Base-by-base conservation (phyloP, 257 asterid species). In the Solanum ossicruentum region DNA sequence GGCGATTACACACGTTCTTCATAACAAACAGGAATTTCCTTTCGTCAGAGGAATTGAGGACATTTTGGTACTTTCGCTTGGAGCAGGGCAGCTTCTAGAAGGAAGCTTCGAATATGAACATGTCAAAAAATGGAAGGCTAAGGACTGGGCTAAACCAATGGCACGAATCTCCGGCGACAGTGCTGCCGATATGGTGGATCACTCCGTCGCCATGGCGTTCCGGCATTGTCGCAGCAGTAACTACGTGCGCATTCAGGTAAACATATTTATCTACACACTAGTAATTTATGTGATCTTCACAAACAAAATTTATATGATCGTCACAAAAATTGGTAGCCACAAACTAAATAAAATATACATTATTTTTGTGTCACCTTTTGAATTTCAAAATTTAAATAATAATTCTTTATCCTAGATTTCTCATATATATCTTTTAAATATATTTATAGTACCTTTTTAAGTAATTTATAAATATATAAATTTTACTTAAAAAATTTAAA, bases 11-110 rank as follows among this genome's bases (percentile, higher is more conserved):
- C 99, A 97, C 88, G 99, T 97, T 80, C 92, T 97, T 80, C 98
- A 97, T 51, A 97, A 97, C 89, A 97, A 94, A 75, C 97, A 97
- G 85, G 99, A 97, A 87, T 97, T 97, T 56, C 99, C 99, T 4
- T 94, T 95, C 82, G 99, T 95, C 49, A 87, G 98, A 84, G 99
- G 98, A 1, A 97, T 95, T 32, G 99, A 97, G 96, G 99, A 97
- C 65, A 90, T 97, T 90, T 89, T 97, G 88, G 98, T 97, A 82
- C 98, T 97, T 89, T 97, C 99, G 5, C 91, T 97, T 4, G 99
- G 99, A 16, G 88, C 94, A 20, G 98, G 97, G 26, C 97, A 91
- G 86, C 84, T 91, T 43, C 57, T 84, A 85, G 92, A 90, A 49
- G 92, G 91, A 61, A 90, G 92, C 75, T 93, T 92, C 81, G 92